Conservation (phyloP, 2,329 filamentous ascomycete species). For the Trichophyton equinum region DNA sequence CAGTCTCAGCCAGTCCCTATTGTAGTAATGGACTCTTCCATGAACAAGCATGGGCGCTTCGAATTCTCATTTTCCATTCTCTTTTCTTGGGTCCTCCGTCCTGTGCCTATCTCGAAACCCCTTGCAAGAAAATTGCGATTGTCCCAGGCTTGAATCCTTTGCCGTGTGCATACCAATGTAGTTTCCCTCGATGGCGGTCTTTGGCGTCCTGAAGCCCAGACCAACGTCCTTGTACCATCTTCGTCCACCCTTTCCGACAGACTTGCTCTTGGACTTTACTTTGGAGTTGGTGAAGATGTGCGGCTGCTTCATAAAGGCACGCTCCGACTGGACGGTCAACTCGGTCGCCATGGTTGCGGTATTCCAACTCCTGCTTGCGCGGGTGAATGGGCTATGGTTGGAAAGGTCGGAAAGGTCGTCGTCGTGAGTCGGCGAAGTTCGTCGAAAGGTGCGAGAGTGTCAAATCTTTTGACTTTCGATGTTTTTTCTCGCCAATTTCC, state of each 20-base stretch:
- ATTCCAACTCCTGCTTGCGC: constrained; percentile 23
- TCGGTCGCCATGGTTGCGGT: constrained; percentile 82
- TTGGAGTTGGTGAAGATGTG: constrained; percentile 99
- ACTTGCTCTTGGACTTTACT: constrained; percentile 65
- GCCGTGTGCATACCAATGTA: constrained; percentile 80
- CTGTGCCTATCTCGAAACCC: not conserved
- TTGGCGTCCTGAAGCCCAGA: constrained; percentile 97
- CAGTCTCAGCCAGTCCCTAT: not conserved
- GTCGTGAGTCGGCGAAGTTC: constrained; percentile 18
- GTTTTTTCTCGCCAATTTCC: constrained; percentile 20
- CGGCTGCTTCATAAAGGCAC: constrained; percentile 99
- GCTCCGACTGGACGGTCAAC: constrained; percentile 99
- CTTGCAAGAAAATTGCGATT: not conserved
- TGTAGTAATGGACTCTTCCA: not conserved
- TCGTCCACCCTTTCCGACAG: constrained; percentile 81
- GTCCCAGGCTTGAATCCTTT: not conserved
- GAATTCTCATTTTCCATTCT: not conserved
- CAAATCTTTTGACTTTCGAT: constrained; percentile 15
- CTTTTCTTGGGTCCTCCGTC: not conserved
- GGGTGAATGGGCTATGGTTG: constrained; percentile 20
- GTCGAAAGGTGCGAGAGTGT: constrained; percentile 15
- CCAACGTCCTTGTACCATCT: constrained; percentile 99
- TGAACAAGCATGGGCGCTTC: not conserved
- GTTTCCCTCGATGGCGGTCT: constrained; percentile 94
- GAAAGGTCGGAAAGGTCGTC: constrained; percentile 11